phyloP scores from a whole-genome alignment of 2,329 filamentous ascomycete genomes.

The Knufia petricola region DNA sequence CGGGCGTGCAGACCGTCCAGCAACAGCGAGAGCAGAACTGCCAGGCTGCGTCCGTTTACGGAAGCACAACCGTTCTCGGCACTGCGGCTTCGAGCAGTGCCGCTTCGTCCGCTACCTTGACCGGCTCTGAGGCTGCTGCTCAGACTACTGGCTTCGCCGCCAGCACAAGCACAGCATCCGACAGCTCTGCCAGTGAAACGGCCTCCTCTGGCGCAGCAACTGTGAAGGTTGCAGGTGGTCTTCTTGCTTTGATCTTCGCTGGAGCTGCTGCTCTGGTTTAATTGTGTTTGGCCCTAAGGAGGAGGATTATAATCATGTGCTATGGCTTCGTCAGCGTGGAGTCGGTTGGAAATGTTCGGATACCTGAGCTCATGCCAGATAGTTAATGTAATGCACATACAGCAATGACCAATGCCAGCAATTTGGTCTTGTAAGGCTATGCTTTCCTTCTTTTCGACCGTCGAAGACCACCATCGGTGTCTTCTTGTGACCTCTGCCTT shows the following conservation, averaged over 20 bases:
- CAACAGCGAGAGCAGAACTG: slow-evolving; percentile 32
- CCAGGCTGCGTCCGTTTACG: slow-evolving; percentile 34
- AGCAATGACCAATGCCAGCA: not conserved
- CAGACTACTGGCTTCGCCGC: slow-evolving; percentile 22
- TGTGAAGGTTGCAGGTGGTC: not conserved
- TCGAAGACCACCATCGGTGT: not conserved
- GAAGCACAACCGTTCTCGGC: slow-evolving; percentile 13
- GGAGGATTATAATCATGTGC: not conserved
- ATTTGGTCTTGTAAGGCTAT: not conserved
- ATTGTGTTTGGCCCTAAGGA: not conserved
- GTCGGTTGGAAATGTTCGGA: slow-evolving; percentile 3
- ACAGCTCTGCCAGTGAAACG: slow-evolving; percentile 5
- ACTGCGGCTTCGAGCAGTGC: slow-evolving; percentile 15
- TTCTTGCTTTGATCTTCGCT: slow-evolving; percentile 5
- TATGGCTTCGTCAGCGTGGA: slow-evolving; percentile 3
- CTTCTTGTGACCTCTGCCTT: not conserved
- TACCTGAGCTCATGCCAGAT: not conserved
- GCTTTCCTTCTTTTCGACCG: slow-evolving; percentile 6
- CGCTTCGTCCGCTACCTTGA: slow-evolving; percentile 19
- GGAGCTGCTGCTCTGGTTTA: slow-evolving; percentile 8
- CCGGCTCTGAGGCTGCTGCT: slow-evolving; percentile 15
- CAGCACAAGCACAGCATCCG: slow-evolving; percentile 21
- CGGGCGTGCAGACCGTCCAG: slow-evolving; percentile 28
- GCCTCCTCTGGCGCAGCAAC: not conserved
- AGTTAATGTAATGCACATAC: slow-evolving; percentile 1